Evolutionary conservation across 495 filamentous ascomycete genomes (phyloP), one percentile per base, ranked within the genome.

Genomic region (Articulospora tetracladia): DNA sequence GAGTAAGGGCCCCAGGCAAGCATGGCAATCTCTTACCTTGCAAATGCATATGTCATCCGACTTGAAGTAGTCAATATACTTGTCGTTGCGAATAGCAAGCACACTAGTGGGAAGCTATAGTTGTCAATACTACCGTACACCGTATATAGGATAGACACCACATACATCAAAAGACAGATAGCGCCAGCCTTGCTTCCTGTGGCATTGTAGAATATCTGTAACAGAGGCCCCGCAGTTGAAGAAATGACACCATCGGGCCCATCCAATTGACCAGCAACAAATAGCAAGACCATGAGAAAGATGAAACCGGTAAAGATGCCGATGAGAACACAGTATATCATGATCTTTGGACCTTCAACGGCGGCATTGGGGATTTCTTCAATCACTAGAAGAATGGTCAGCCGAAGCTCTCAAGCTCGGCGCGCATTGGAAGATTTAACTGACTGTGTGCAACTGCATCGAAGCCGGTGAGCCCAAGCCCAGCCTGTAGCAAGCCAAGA

Each of bases 21-120:
- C 11, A 8, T 54, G 27, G 4, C 4, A 44, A 7, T n/a, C 7
- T 41, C 44, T 19, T 25, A 59, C 50, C 58, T 47, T 26, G 83
- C 84, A 63, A 93, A 93, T 1, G 89, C 88, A 60, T 87, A 92
- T 27, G 84, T 83, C 86, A 92, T 91, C 13, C 89, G 84, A 59
- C 81, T 87, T 53, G 82, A 85, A 11, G 89, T 91, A 2, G 88
- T 89, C 86, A 90, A 88, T 63, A 92, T 85, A 15, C 79, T 83
- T 1, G 79, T 88, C 1, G 82, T 79, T 7, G 87, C 86, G 65
- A 92, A 91, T 0, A 92, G 70, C 57, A 91, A 80, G 66, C 87
- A 91, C 17, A 86, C 69, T 20, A 92, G 76, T 0, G 89, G 88
- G 68, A 92, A 84, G 46, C 82, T 83, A 20, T 13, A 4, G 22